Evolutionary conservation across 2,329 filamentous ascomycete genomes (phyloP), one percentile per base, ranked within the genome.

Genomic region (Xylaria digitata): DNA sequence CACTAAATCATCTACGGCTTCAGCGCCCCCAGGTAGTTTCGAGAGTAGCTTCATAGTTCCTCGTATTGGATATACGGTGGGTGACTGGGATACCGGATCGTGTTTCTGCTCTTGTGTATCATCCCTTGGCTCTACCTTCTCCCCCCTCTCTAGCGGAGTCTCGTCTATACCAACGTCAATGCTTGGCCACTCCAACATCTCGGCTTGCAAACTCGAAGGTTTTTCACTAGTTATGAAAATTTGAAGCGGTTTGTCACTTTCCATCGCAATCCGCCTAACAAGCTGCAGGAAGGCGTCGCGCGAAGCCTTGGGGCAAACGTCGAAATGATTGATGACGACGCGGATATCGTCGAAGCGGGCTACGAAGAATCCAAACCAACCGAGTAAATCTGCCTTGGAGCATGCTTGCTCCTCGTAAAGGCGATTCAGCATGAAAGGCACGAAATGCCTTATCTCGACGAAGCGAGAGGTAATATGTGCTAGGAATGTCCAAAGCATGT

Each of bases 401-500:
- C 58, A 61, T 45, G 49, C 49, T 32, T 54, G 58, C 32, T 61
- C 58, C 15, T 54, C 58, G n/a, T 46, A 53, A 21, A 61, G 49
- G 15, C 58, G 58, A 32, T 46, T 6, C 6, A 61, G 8, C 17
- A 58, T 15, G n/a, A 48, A 58, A 17, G 55, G 55, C 11, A 58
- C 6, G 9, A 32, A 48, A 46, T 21, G n/a, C 13, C 26, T 46
- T 48, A 58, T 46, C 26, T 46, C 40, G 2, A 17, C 26, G 9
- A 48, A 58, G 4, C 42, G 55, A 54, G 49, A 61, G 23, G 17
- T 32, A 17, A 40, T 32, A 5, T 54, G 37, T 13, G 49, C 19
- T 13, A 61, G 30, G 23, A 61, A 54, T 15, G 58, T 61, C 58
- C 49, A 61, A 54, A 61, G 17, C 58, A 61, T 61, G 42, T 13